These are phyloP conservation scores for Ceratobasidium sp. DNA, from an alignment of 1,284 basidiomycete species.

Conservation along the genomic window DNA sequence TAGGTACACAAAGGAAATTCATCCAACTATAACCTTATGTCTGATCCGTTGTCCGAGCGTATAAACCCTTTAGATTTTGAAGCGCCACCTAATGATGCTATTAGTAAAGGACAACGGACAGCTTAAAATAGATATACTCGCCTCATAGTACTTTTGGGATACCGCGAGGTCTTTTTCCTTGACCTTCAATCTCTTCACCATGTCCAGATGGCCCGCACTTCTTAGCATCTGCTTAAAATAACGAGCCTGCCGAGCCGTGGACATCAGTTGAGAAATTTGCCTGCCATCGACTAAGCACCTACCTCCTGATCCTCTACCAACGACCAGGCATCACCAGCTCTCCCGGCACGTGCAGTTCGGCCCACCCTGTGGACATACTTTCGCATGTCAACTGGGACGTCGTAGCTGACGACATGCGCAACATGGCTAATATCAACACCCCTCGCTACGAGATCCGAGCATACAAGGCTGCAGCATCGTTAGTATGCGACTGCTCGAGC, in stretches of 20 bases:
- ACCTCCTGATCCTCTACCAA: constrained; percentile 96
- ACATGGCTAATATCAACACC: constrained; percentile 96
- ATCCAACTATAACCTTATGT: not conserved
- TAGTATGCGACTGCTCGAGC: constrained; percentile 11
- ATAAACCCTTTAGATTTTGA: constrained; percentile 28
- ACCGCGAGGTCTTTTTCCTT: constrained; percentile 66
- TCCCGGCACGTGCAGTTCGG: constrained; percentile 90
- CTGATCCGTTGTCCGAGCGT: constrained; percentile 19
- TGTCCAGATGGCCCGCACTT: constrained; percentile 73
- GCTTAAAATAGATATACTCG: constrained; percentile 49
- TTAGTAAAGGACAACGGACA: not conserved
- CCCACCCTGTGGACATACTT: constrained; percentile 98
- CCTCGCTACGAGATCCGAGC: constrained; percentile 93
- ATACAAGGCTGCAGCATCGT: constrained; percentile 71
- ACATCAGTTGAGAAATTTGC: not conserved
- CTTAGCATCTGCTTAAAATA: constrained; percentile 88
- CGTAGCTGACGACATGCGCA: constrained; percentile 91
- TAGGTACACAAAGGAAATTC: not conserved
- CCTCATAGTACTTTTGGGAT: constrained; percentile 71
- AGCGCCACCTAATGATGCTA: constrained; percentile 29
- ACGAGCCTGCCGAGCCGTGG: constrained; percentile 63
- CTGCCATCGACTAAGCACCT: constrained; percentile 43
- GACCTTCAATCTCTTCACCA: constrained; percentile 76
- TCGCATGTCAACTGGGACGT: constrained; percentile 93
- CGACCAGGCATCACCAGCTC: constrained; percentile 88